A percentile compares a stretch with the other conserved stretches of the same genome.
phyloP scores from a whole-genome alignment of 2,329 filamentous ascomycete genomes.

The Sporothrix schenckii region DNA sequence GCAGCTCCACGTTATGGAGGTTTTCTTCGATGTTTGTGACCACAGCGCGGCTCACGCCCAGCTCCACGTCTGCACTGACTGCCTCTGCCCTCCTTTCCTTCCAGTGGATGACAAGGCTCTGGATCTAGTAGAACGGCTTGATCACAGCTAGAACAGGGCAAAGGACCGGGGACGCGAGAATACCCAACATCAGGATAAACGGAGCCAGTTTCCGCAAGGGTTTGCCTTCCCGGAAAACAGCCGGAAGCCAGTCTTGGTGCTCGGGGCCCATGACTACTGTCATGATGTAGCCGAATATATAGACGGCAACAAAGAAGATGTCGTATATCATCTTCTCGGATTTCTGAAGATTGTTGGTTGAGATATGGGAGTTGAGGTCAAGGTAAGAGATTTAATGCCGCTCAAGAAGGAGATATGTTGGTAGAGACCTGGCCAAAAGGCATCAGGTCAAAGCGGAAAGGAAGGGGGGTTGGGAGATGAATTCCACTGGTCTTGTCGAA shows the following conservation, averaged over 20 bases:
- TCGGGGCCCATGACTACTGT: background rate
- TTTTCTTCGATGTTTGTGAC: background rate
- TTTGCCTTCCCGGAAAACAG: background rate
- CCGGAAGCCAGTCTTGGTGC: background rate
- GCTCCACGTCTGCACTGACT: too few species aligned
- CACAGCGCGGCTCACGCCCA: too few species aligned
- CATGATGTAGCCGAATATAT: conserved; percentile 1
- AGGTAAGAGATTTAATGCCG: too few species aligned
- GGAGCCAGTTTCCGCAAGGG: background rate
- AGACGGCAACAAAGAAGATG: background rate
- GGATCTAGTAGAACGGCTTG: background rate
- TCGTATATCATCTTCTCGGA: too few species aligned
- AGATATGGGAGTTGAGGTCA: too few species aligned
- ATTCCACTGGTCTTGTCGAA: too few species aligned
- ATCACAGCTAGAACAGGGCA: background rate
- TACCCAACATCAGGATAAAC: background rate
- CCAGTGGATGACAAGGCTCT: background rate
- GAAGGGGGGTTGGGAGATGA: too few species aligned
- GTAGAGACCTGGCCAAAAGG: too few species aligned
- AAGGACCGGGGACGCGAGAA: background rate
- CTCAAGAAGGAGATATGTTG: too few species aligned
- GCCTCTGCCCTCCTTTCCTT: background rate
- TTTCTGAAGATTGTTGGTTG: too few species aligned
- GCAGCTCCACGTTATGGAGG: background rate
- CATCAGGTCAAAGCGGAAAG: too few species aligned